Evolutionary conservation across 202 grass and related monocot genomes (phyloP), one percentile per base, ranked within the genome.

Genomic region (Eragrostis tef): DNA sequence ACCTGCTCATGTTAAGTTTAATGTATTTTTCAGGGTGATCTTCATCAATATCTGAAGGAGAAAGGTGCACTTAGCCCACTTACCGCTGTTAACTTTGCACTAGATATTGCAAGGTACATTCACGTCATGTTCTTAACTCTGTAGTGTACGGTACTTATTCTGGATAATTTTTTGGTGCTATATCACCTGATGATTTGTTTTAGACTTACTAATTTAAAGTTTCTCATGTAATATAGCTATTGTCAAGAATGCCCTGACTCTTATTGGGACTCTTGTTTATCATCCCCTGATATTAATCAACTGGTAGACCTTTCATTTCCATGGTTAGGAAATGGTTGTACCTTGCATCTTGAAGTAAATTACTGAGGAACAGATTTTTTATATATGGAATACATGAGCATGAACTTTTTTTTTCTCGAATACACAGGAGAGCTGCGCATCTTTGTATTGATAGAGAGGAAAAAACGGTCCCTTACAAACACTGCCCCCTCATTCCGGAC

Each of bases 21-120:
- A 79, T 87, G 70, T 39, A 41, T 84, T 65, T 89, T 85, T 63
- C 79, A 99, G 96, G 96, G 93, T 49, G 96, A 99, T 90, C 92
- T 99, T 80, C 96, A 99, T 87, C 96, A 99, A 82, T 90, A 96
- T 83, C 81, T 99, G 43, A 99, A 99, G 86, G 96, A 99, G 4
- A 99, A 96, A 83, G 85, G 93, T 36, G 74, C 90, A 57, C 93
- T 99, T 49, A 75, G 39, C 65, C 85, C 93, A 85, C 49, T 77
- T 76, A 83, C 66, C n/a, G 90, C 96, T 66, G 47, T 99, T 80
- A 99, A 88, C 80, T 99, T 99, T 75, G 93, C 93, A 45, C 74
- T 96, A 77, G 96, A 99, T 68, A 99, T 99, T 36, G 96, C 96
- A 71, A 99, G 96, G 96, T 99, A 93, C 83, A 47, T 66, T 63